Evolutionary conservation across 306 rosid species (phyloP).

Genomic region (Quercus dentata): DNA sequence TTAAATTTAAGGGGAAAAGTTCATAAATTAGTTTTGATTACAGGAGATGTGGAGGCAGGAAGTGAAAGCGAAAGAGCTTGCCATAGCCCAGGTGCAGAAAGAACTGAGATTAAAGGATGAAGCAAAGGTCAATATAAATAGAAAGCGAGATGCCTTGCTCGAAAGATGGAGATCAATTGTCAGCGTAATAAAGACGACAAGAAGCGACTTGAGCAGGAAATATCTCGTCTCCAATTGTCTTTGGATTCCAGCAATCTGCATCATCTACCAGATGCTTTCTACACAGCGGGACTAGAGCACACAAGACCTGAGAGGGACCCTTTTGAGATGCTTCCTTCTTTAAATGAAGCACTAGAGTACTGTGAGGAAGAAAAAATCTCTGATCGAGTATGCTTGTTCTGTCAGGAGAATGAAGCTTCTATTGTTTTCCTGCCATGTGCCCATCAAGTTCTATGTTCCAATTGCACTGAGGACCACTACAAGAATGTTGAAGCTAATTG

Average conservation of each 20-base stretch:
- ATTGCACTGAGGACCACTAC: background rate
- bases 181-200: background rate
- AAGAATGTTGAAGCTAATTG: background rate
- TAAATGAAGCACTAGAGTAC: background rate
- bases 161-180: background rate
- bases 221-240: background rate
- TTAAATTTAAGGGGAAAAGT: background rate
- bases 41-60: background rate
- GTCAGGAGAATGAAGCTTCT: background rate
- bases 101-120: background rate
- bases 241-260: background rate
- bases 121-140: background rate
- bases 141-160: background rate
- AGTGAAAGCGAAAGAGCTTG: background rate
- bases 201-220: slow-evolving; percentile 6
- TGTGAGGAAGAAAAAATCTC: background rate
- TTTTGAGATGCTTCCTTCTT: background rate
- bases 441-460: slow-evolving; percentile 13
- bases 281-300: background rate
- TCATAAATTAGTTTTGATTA: background rate
- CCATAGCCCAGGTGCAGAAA: background rate
- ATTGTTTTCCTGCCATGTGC: slow-evolving; percentile 6
- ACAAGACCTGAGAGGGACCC: background rate
- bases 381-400: slow-evolving; percentile 1
- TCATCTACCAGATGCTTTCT: background rate